Percentiles rank a stretch among this genome's conserved stretches.
phyloP scores from a whole-genome alignment of 1,284 basidiomycete species.

The Puccinia coronata region DNA sequence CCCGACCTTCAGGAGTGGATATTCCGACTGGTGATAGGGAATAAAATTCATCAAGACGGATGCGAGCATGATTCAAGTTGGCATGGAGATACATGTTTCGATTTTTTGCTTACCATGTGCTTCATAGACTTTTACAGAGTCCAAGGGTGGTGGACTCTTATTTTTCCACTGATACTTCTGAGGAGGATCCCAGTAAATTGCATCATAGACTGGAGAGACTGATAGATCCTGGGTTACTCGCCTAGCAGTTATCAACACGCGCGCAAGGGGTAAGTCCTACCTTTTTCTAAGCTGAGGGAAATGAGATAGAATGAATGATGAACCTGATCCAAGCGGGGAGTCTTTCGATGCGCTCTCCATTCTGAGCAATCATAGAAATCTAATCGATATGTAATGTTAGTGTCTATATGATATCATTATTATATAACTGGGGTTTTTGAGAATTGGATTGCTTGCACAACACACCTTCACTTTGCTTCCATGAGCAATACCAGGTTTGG shows the following conservation, averaged over 20 bases:
- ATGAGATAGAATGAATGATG: constrained; percentile 27
- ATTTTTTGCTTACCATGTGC: constrained; percentile 67
- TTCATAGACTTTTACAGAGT: constrained; percentile 82
- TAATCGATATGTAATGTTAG: constrained; percentile 58
- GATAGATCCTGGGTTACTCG: constrained; percentile 90
- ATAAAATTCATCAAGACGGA: neutral
- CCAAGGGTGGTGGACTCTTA: constrained; percentile 67
- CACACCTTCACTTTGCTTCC: constrained; percentile 86
- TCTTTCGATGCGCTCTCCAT: constrained; percentile 80
- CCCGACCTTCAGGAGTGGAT: constrained; percentile 79
- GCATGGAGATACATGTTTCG: neutral
- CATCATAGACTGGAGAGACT: constrained; percentile 90
- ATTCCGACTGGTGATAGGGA: constrained; percentile 71
- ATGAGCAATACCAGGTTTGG: constrained; percentile 82
- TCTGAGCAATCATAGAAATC: constrained; percentile 80
- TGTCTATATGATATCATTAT: no score
- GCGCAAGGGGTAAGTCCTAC: neutral
- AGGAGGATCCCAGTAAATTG: constrained; percentile 97
- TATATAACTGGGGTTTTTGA: neutral
- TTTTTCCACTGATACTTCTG: constrained; percentile 79
- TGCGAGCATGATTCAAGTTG: neutral
- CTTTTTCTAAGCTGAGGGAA: neutral
- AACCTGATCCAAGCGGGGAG: constrained; percentile 84
- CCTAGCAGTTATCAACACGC: constrained; percentile 51
- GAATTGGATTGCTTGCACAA: constrained; percentile 20